A percentile compares a stretch with the other conserved stretches of the same genome.
phyloP scores from a whole-genome alignment of 2,329 filamentous ascomycete species.

The Cordyceps fumosorosea region DNA sequence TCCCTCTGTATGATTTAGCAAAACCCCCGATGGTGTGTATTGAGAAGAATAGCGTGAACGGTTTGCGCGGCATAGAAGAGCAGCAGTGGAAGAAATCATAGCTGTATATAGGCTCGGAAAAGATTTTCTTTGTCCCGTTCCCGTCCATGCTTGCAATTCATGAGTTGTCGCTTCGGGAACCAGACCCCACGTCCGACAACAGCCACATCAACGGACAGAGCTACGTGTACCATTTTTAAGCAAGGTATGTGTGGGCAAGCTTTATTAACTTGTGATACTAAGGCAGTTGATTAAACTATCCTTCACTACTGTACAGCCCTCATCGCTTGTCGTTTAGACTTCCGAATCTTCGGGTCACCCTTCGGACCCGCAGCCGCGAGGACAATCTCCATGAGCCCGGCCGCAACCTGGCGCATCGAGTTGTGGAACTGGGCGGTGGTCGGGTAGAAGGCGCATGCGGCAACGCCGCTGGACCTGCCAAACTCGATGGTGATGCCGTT shows the following conservation, averaged over 20 bases:
- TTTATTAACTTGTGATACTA: too few relatives aligned
- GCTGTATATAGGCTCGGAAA: slow-evolving; percentile 25
- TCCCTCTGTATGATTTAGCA: slow-evolving; percentile 13
- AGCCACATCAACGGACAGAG: background rate
- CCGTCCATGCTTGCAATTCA: slow-evolving; percentile 18
- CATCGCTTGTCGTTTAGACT: background rate
- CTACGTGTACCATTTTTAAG: background rate
- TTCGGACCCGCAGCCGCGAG: slow-evolving; percentile 22
- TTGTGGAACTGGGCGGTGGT: slow-evolving; percentile 33
- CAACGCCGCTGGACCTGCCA: slow-evolving; percentile 24
- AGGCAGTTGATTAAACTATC: background rate
- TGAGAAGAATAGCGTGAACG: slow-evolving; percentile 1
- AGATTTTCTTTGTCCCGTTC: slow-evolving; percentile 17
- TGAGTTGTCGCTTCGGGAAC: background rate
- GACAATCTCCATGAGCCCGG: slow-evolving; percentile 43
- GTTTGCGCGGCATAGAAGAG: slow-evolving; percentile 1
- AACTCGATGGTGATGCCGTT: slow-evolving; percentile 43
- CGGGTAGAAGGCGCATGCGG: slow-evolving; percentile 39
- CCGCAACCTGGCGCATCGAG: slow-evolving; percentile 38
- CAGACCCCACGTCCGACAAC: background rate
- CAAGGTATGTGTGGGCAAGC: background rate
- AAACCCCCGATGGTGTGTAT: slow-evolving; percentile 2
- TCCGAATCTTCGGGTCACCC: slow-evolving; percentile 16
- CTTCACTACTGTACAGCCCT: background rate
- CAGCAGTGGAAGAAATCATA: slow-evolving; percentile 12